Conservation (phyloP, 1,284 basidiomycete species). For the Fistulina hepatica region DNA sequence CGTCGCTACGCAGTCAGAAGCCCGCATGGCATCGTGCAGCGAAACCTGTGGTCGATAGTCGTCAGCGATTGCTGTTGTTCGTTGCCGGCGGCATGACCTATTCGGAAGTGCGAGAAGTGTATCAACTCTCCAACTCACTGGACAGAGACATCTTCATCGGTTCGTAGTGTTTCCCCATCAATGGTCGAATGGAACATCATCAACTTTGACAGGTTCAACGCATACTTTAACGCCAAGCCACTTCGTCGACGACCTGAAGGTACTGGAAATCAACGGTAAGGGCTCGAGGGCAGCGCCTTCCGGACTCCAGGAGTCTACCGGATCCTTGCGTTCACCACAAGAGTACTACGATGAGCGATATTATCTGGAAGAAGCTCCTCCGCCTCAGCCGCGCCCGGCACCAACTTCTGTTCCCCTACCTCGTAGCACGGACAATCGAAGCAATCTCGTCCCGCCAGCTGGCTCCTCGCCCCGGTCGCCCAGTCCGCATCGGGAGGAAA, state of each 20-base stretch:
- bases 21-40: constrained; percentile 78
- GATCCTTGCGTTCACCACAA: constrained; percentile 42
- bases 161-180: constrained; percentile 22
- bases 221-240: constrained; percentile 76
- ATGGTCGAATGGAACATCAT: constrained; percentile 4
- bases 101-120: constrained; percentile 86
- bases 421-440: too few relatives aligned
- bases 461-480: too few relatives aligned
- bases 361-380: constrained; percentile 51
- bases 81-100: constrained; percentile 95
- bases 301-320: constrained; percentile 45
- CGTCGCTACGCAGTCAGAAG: constrained; percentile 74
- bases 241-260: constrained; percentile 82
- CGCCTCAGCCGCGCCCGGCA: constrained; percentile 32
- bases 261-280: constrained; percentile 68
- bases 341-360: constrained; percentile 73
- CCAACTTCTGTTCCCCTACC: constrained; percentile 23
- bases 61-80: constrained; percentile 84
- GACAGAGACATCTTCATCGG: constrained; percentile 91
- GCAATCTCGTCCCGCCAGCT: too few relatives aligned
- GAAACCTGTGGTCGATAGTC: constrained; percentile 46
- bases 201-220: constrained; percentile 62
- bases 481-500: too few relatives aligned
- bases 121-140: constrained; percentile 63
- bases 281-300: constrained; percentile 68